Evolutionary conservation across 1,284 basidiomycete genomes (phyloP).

Genomic region (Pterulicium gracile): DNA sequence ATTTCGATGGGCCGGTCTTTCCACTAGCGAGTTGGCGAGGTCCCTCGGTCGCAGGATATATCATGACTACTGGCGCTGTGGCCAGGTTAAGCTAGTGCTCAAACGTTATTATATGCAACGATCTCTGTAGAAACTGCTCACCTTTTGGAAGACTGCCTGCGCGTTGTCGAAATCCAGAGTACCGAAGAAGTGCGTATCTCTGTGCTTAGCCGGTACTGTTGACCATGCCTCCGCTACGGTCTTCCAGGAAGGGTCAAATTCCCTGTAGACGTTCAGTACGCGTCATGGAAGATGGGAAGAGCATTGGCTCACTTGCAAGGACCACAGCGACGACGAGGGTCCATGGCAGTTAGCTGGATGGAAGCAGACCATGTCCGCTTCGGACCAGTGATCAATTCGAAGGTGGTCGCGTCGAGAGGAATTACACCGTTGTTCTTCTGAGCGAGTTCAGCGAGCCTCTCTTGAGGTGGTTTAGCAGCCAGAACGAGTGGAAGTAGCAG

Average conservation of each 20-base stretch:
- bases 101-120: neutral
- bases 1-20: slow-evolving; percentile 49
- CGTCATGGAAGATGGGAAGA: slow-evolving; percentile 1
- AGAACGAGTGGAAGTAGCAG: slow-evolving; percentile 33
- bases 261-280: slow-evolving; percentile 31
- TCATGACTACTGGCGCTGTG: slow-evolving; percentile 78
- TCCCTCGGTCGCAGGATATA: slow-evolving; percentile 67
- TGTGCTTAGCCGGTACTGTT: slow-evolving; percentile 41
- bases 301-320: slow-evolving; percentile 59
- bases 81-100: slow-evolving; percentile 44
- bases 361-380: slow-evolving; percentile 78
- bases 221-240: slow-evolving; percentile 77
- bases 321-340: slow-evolving; percentile 63
- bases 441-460: slow-evolving; percentile 56
- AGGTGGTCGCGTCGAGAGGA: slow-evolving; percentile 63
- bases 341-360: slow-evolving; percentile 80
- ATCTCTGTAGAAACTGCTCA: slow-evolving; percentile 19
- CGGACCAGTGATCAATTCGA: slow-evolving; percentile 63
- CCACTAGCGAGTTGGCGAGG: slow-evolving; percentile 44
- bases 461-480: slow-evolving; percentile 28
- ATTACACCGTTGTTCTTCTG: slow-evolving; percentile 68
- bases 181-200: slow-evolving; percentile 83
- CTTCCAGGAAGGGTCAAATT: slow-evolving; percentile 76
- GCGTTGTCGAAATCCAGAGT: slow-evolving; percentile 81
- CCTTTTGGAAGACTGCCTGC: slow-evolving; percentile 70